These are phyloP conservation scores for Filosporella fistucella DNA, from an alignment of 495 filamentous ascomycete species.

Conservation along the genomic window DNA sequence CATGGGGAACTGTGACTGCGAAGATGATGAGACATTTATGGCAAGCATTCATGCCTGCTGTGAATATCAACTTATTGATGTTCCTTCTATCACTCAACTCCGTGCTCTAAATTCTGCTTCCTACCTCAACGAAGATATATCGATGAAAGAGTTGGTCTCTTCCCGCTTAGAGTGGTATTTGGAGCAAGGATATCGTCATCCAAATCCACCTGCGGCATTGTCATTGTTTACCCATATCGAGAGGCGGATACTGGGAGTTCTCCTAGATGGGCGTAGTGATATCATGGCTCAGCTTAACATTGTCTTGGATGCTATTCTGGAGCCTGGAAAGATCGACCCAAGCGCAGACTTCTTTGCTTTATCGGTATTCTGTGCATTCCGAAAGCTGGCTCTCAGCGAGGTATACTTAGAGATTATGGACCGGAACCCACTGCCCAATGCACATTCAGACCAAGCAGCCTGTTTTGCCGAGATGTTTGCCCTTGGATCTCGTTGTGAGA, in stretches of 20 bases:
- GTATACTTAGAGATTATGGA: constrained; percentile 57
- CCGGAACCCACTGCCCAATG: constrained; percentile 54
- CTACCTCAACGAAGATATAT: too few relatives aligned
- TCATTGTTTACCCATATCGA: constrained; percentile 44
- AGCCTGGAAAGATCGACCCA: constrained; percentile 32
- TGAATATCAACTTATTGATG: too few relatives aligned
- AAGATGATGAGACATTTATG: too few relatives aligned
- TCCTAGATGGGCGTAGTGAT: constrained; percentile 32
- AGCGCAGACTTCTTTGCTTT: constrained; percentile 48
- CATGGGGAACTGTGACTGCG: too few relatives aligned
- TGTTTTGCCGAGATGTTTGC: constrained; percentile 59
- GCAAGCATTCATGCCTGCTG: too few relatives aligned
- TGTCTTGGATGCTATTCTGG: neutral
- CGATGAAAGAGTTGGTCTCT: too few relatives aligned
- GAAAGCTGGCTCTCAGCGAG: constrained; percentile 53
- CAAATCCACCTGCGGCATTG: constrained; percentile 33
- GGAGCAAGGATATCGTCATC: constrained; percentile 38
- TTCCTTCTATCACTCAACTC: too few relatives aligned
- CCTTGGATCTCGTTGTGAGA: constrained; percentile 55
- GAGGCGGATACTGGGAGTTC: constrained; percentile 30
- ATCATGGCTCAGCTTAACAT: too few relatives aligned
- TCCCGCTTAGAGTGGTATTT: constrained; percentile 47
- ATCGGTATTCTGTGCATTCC: constrained; percentile 49
- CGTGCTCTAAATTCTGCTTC: too few relatives aligned
- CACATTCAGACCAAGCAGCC: constrained; percentile 52